Evolutionary conservation across 257 asterid genomes (phyloP).

Genomic region (Solanum lycopersicoides): DNA sequence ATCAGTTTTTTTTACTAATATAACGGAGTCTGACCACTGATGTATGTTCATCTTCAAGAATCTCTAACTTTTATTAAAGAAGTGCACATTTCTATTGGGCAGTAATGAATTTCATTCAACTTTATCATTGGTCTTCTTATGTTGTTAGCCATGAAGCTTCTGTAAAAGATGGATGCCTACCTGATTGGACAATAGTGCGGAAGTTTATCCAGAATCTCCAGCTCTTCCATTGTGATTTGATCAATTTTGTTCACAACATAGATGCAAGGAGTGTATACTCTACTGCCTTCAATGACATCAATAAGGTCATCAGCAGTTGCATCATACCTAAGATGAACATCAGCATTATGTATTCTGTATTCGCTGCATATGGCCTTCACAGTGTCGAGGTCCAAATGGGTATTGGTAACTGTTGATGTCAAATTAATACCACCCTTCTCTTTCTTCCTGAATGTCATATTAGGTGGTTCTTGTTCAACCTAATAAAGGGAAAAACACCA

Average conservation of each 20-base stretch:
- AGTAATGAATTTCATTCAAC: neutral
- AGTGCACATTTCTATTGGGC: neutral
- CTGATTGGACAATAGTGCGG: conserved; percentile 98
- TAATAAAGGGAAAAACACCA: conserved; percentile 13
- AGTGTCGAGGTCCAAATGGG: conserved; percentile 87
- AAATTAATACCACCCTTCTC: conserved; percentile 96
- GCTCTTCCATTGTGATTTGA: conserved; percentile 96
- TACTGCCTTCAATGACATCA: conserved; percentile 94
- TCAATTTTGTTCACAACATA: conserved; percentile 91
- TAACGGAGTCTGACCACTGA: neutral
- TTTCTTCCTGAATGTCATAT: conserved; percentile 78
- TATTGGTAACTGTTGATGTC: conserved; percentile 71
- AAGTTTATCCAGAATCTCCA: conserved; percentile 92
- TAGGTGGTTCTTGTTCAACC: conserved; percentile 98
- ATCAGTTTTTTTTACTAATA: neutral
- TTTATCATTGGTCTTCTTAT: neutral
- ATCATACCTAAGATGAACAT: conserved; percentile 73
- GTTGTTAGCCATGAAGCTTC: neutral
- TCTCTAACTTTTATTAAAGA: neutral
- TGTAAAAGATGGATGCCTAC: conserved; percentile 18
- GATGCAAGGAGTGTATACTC: conserved; percentile 93
- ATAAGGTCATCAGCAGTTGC: conserved; percentile 99
- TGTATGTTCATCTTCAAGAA: neutral
- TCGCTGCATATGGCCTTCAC: conserved; percentile 98
- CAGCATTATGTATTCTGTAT: conserved; percentile 93